phyloP scores from a whole-genome alignment of 2,329 filamentous ascomycete genomes.

The Paraphoma sp. region DNA sequence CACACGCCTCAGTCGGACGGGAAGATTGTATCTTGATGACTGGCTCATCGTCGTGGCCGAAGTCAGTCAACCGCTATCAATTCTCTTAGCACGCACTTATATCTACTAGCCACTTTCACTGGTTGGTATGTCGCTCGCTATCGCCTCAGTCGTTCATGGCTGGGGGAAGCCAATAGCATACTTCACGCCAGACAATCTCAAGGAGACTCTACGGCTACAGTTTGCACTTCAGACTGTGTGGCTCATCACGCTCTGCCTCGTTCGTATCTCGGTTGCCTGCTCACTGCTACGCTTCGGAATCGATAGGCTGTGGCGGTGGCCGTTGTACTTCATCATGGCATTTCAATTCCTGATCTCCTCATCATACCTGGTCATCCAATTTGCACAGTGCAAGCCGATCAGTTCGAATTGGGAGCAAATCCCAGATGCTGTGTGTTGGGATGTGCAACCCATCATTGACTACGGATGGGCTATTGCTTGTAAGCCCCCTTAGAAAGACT shows the following conservation, averaged over 20 bases:
- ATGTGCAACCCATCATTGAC: slow-evolving; percentile 22
- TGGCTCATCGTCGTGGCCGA: slow-evolving; percentile 34
- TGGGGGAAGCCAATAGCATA: slow-evolving; percentile 33
- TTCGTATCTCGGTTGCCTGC: slow-evolving; percentile 33
- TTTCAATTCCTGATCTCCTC: slow-evolving; percentile 28
- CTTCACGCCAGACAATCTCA: slow-evolving; percentile 18
- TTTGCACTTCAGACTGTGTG: slow-evolving; percentile 35
- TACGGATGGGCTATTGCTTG: slow-evolving; percentile 33
- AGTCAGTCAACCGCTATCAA: slow-evolving; percentile 11
- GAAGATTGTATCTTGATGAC: slow-evolving; percentile 29
- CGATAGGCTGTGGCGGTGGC: slow-evolving; percentile 22
- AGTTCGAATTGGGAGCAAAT: slow-evolving; percentile 30
- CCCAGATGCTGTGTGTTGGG: slow-evolving; percentile 30
- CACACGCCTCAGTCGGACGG: slow-evolving; percentile 24
- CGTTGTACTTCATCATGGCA: slow-evolving; percentile 30
- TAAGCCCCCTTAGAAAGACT: slow-evolving; percentile 7
- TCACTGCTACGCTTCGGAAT: slow-evolving; percentile 31
- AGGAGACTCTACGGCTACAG: slow-evolving; percentile 20
- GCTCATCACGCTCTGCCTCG: slow-evolving; percentile 29
- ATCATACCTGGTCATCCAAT: slow-evolving; percentile 32
- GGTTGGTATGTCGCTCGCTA: slow-evolving; percentile 17
- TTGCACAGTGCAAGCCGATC: slow-evolving; percentile 33
- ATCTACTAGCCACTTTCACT: slow-evolving; percentile 21
- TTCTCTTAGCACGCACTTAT: not conserved
- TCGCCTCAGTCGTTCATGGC: slow-evolving; percentile 21